Conservation (phyloP, 2,329 filamentous ascomycete species). For the Pezicula carpinea region DNA sequence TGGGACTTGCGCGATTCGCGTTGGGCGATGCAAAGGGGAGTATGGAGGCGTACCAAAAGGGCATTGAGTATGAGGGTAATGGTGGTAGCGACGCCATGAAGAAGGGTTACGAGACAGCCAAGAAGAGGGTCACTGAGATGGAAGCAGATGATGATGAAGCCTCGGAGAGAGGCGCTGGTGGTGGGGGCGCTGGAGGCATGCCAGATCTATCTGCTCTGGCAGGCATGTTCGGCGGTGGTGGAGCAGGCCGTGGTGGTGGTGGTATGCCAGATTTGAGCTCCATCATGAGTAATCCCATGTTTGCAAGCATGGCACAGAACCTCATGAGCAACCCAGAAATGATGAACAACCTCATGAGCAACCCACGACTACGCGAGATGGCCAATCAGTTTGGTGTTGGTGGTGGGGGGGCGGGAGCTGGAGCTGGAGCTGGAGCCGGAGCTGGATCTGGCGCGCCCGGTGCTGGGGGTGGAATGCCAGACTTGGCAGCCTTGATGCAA, state of each 20-base stretch:
- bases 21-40: constrained; percentile 85
- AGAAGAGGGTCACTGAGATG: constrained; percentile 79
- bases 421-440: constrained; percentile 28
- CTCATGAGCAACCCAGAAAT: constrained; percentile 95
- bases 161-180: constrained; percentile 44
- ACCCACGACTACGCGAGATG: constrained; percentile 85
- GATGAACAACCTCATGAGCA: constrained; percentile 90
- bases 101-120: constrained; percentile 92
- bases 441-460: too few relatives aligned
- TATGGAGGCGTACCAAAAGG: constrained; percentile 91
- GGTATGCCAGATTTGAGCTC: constrained; percentile 84
- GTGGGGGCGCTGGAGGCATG: constrained; percentile 55
- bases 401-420: constrained; percentile 43
- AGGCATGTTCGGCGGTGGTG: constrained; percentile 65
- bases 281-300: constrained; percentile 98
- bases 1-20: constrained; percentile 87
- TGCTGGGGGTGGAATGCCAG: constrained; percentile 72
- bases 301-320: constrained; percentile 93
- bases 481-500: constrained; percentile 80
- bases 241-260: constrained; percentile 59
- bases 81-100: constrained; percentile 97
- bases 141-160: constrained; percentile 48
- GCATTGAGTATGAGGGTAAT: constrained; percentile 90
- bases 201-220: constrained; percentile 68
- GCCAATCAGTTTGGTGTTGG: constrained; percentile 71